Conservation (phyloP, 257 asterid species). For the Rehmannia glutinosa region DNA sequence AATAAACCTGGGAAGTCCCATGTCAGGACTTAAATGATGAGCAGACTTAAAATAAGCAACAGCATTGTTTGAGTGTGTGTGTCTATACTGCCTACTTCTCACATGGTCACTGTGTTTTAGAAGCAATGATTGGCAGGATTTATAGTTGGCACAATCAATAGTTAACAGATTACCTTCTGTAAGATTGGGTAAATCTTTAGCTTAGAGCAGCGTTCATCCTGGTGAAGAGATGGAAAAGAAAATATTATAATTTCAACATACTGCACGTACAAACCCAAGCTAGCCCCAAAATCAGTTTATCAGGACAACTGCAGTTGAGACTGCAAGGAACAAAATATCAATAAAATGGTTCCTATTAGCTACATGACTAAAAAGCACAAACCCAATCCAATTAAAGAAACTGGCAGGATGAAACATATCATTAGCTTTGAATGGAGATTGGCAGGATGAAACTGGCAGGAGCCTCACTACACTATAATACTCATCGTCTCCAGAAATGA, state of each 20-base stretch:
- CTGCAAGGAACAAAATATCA: neutral
- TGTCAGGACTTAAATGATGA: conserved; percentile 12
- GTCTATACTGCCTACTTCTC: neutral
- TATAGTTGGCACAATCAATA: conserved; percentile 11
- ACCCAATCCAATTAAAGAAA: neutral
- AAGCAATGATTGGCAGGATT: conserved; percentile 5
- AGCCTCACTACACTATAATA: neutral
- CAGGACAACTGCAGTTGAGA: neutral
- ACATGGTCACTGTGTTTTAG: conserved; percentile 4
- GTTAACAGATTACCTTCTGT: conserved; percentile 71
- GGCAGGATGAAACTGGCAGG: neutral
- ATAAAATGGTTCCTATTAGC: neutral
- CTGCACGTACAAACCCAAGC: neutral
- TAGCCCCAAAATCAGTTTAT: conserved; percentile 6
- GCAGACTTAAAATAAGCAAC: neutral
- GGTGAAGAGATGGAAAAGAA: conserved; percentile 23
- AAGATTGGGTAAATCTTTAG: conserved; percentile 87
- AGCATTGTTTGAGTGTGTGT: neutral
- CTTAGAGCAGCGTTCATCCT: conserved; percentile 99
- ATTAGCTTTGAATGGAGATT: neutral
- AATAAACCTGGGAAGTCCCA: conserved; percentile 65
- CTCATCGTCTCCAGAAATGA: conserved; percentile 2
- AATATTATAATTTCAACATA: conserved; percentile 1
- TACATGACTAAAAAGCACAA: neutral
- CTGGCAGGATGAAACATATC: neutral